A percentile compares a stretch with the other conserved stretches of the same genome.
These are phyloP conservation scores for Talaromyces sp. DNA, from an alignment of 2,329 filamentous ascomycete genomes.

Conservation along the genomic window DNA sequence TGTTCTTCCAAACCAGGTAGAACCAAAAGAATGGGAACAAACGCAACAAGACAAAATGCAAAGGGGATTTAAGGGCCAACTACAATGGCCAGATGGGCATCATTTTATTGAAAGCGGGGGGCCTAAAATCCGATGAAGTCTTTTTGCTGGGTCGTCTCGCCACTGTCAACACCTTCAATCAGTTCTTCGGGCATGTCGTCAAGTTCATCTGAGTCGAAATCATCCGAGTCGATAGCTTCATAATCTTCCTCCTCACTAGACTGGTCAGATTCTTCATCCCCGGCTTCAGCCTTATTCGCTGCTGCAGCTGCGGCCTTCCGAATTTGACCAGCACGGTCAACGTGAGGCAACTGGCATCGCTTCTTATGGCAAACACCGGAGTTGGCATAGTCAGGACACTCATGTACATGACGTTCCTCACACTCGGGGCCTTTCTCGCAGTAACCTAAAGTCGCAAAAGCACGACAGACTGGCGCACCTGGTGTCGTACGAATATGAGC, in stretches of 20 bases:
- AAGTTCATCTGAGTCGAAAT: constrained; percentile 66
- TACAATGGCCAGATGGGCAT: not conserved
- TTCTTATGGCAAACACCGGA: constrained; percentile 78
- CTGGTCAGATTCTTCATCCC: constrained; percentile 66
- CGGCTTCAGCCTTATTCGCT: constrained; percentile 47
- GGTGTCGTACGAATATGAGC: constrained; percentile 79
- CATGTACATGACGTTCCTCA: constrained; percentile 80
- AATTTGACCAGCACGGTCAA: constrained; percentile 82
- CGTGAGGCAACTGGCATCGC: constrained; percentile 82
- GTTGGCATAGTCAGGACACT: constrained; percentile 95
- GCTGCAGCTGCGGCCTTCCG: constrained; percentile 54
- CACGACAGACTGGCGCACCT: constrained; percentile 76
- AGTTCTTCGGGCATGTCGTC: constrained; percentile 47
- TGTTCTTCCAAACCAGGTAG: not conserved
- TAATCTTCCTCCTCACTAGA: constrained; percentile 77
- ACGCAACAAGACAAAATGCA: constrained; percentile 1
- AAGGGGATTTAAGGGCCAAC: constrained; percentile 11
- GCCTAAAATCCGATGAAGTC: constrained; percentile 55
- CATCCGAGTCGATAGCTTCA: constrained; percentile 68
- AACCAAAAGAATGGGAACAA: constrained; percentile 5
- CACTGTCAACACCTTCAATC: constrained; percentile 41
- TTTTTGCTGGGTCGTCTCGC: constrained; percentile 56
- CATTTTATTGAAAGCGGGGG: not conserved
- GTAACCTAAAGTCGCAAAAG: constrained; percentile 85
- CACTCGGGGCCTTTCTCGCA: constrained; percentile 81